Evolutionary conservation across 75 land plant species (phyloP), one percentile per base, ranked within the genome.

Genomic region (Pinus tabuliformis): DNA sequence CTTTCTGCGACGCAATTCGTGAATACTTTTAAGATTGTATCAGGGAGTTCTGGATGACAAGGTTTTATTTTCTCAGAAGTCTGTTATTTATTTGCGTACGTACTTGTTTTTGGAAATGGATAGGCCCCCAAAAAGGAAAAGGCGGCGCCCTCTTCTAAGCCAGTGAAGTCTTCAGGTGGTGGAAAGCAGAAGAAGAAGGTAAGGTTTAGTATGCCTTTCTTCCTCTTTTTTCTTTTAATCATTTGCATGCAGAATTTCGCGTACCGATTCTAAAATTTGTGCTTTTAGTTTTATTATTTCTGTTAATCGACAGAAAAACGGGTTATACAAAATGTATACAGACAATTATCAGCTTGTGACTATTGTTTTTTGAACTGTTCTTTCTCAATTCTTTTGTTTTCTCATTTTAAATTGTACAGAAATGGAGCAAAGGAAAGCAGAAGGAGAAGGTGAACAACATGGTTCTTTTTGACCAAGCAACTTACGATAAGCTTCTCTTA

Each of bases 381-480:
- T 62, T 11, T 57, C 3, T 18, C 33, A 20, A 33, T 1, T 33
- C 2, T 21, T 6, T 76, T 6, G 42, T 76, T 60, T 70, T 20
- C 28, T 14, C 15, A 75, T 30, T 75, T 15, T 24, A 26, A 4
- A 24, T 66, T 16, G 39, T 63, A 22, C 33, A 82, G 83, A 83
- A 83, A 73, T 83, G 86, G 82, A 86, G 88, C 83, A 86, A 86
- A 66, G 88, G 88, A 60, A 86, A 86, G 87, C 88, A 86, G 59
- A 83, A 86, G 82, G 86, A 86, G 82, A 83, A 83, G 86, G 86
- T 83, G 57, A 86, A 86, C 76, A 86, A 86, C 81, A 86, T 81
- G 88, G 88, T 86, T 18, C 74, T 86, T 49, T 86, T 86, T 49
- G 88, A 86, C 59, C 88, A 86, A 72, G 87, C 70, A 17, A 86